Base-by-base conservation (phyloP, 148 eudicot genomes). In the Hydrangea macrophylla region DNA sequence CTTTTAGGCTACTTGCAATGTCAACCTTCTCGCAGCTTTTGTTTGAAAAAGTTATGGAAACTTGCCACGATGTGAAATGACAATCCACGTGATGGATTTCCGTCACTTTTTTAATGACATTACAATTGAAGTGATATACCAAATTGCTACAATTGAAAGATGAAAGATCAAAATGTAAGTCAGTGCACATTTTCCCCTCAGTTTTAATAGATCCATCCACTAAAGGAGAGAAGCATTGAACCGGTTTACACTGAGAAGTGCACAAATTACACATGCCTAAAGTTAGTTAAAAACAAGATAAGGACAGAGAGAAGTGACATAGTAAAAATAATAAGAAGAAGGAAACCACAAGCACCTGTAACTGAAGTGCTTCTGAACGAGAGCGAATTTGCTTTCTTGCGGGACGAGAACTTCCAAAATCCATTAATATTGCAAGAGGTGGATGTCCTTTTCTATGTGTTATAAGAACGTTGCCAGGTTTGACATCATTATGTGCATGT, bases 401-500 rank as follows among this genome's bases (percentile, higher is more conserved):
- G 53, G 98, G 97, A 65, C 97, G 89, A 50, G 98, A 88, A 82
- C 95, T 88, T 68, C 96, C 95, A 67, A 94, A 94, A 74, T 94
- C 98, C 98, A 94, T 94, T 80, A 94, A 75, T 65, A 84, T 78
- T 17, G 94, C 89, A 51, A 86, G 71, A 67, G 98, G 98, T 56
- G 90, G 70, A 58, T 90, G 83, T 27, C 98, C 98, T 84, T 83
- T 88, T 70, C 78, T 78, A 66, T 82, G 80, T 40, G 97, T 90
- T 71, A 94, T 48, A 78, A 90, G 83, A 59, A 94, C 88, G 80
- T 94, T 94, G 51, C 92, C 97, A 26, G 98, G 96, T 70, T 94
- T 94, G 56, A 94, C 90, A 85, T 94, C 98, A 76, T 94, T 94
- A 73, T 94, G 98, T 26, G 97, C 98, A 84, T 90, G 85, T 67